Evolutionary conservation across 495 filamentous ascomycete genomes (phyloP), one percentile per base, ranked within the genome.

Genomic region (Melanomma pulvis-pyrius): DNA sequence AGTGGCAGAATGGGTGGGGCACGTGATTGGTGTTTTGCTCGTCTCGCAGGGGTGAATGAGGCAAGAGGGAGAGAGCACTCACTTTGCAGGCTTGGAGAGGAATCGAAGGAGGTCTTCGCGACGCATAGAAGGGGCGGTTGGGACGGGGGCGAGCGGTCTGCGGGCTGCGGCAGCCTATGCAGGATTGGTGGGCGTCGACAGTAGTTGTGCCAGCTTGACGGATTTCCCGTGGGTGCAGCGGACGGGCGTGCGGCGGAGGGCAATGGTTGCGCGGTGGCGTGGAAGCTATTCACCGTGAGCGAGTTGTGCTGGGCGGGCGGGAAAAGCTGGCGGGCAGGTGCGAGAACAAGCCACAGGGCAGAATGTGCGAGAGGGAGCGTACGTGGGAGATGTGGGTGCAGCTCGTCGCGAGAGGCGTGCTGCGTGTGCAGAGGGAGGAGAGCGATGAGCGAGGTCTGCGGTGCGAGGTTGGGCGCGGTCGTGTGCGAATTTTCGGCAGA

Each of bases 21-120:
- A 19, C 22, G 5, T 44, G 55, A 24, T 17, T 28, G 21, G 59
- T 8, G 53, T 1, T 9, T 30, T 8, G 29, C 21, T 9, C 32
- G 30, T 51, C 61, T 22, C 19, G 32, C 30, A n/a, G n/a, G 24
- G 15, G 26, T 32, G 19, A 8, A 41, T 17, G 25, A 48, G 21
- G 21, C 13, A 22, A 51, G 36, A 41, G 19, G 11, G 49, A 52
- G 21, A 29, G 55, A 17, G 50, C 32, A 82, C 90, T 77, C 79
- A 98, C 93, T 97, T 97, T 75, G 91, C 92, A 73, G 92, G 93
- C 83, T 96, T 96, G 66, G 91, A 96, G 68, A 97, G 86, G 82
- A 96, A 92, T 81, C 92, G 91, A 74, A 97, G 86, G 71, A 97
- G 88, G 78, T 96, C 92, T 82, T 87, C 88, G 78, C 87, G 87